phyloP scores from a whole-genome alignment of 2,329 filamentous ascomycete genomes.

The Penicillium aurantiogriseum region DNA sequence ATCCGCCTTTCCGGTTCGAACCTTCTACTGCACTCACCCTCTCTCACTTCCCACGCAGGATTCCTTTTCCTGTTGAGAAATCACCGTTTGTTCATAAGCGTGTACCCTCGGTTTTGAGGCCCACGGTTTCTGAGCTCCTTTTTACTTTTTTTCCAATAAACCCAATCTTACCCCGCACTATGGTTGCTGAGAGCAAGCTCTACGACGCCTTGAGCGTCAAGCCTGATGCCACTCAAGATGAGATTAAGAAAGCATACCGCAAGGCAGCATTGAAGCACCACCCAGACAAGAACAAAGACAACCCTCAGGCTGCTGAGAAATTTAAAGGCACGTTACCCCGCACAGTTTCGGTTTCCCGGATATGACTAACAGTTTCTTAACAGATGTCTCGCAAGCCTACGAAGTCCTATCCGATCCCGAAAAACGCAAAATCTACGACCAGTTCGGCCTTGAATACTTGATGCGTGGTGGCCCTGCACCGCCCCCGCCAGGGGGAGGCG shows the following conservation, averaged over 20 bases:
- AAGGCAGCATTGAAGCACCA: slow-evolving; percentile 90
- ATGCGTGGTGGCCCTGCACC: slow-evolving; percentile 70
- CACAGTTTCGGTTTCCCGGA: background rate
- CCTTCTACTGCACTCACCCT: slow-evolving; percentile 37
- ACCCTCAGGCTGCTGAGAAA: slow-evolving; percentile 79
- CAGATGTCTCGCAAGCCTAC: slow-evolving; percentile 92
- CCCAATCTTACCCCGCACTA: slow-evolving; percentile 39
- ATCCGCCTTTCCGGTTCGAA: slow-evolving; percentile 21
- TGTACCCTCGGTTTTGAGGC: background rate
- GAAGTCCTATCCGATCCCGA: slow-evolving; percentile 97
- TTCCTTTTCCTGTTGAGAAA: slow-evolving; percentile 3
- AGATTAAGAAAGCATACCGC: slow-evolving; percentile 87
- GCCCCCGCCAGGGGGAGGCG: slow-evolving; percentile 61
- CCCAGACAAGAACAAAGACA: slow-evolving; percentile 97
- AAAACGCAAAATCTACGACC: slow-evolving; percentile 93
- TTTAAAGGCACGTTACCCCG: slow-evolving; percentile 67
- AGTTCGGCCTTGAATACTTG: slow-evolving; percentile 90
- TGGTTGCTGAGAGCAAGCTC: slow-evolving; percentile 94
- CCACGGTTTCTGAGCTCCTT: background rate
- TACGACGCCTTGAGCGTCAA: slow-evolving; percentile 84
- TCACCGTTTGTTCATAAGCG: slow-evolving; percentile 11
- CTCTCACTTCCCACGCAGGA: slow-evolving; percentile 1
- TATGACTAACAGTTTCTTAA: background rate
- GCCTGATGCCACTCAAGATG: slow-evolving; percentile 79
- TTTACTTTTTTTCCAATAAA: background rate